A percentile compares a stretch with the other conserved stretches of the same genome.
Conservation (phyloP, 768 basidiomycete species). For the Kwoniella botswanensis region DNA sequence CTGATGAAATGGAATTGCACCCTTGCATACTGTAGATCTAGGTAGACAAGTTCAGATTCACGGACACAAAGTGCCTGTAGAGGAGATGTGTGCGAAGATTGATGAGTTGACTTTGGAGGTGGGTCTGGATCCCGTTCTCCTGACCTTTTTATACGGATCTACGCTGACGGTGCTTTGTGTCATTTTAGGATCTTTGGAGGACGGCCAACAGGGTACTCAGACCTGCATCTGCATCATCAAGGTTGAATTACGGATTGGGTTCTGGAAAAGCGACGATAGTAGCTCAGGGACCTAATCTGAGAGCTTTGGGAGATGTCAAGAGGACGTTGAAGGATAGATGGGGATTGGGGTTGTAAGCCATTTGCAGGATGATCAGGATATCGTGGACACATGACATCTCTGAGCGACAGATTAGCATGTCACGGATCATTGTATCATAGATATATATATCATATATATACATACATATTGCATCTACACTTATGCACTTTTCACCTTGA, state of each 20-base stretch:
- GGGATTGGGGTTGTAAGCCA: constrained; percentile 43
- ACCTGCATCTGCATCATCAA: constrained; percentile 31
- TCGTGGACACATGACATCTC: too few species aligned
- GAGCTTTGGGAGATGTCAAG: constrained; percentile 64
- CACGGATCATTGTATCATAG: background rate
- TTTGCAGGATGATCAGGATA: too few species aligned
- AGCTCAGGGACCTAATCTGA: constrained; percentile 75
- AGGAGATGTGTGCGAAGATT: constrained; percentile 87
- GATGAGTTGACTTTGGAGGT: constrained; percentile 69
- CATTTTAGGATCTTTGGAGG: constrained; percentile 67
- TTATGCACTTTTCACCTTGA: constrained; percentile 8
- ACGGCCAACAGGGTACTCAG: constrained; percentile 76
- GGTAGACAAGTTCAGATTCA: constrained; percentile 92
- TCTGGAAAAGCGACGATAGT: constrained; percentile 74
- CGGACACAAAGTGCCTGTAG: constrained; percentile 78
- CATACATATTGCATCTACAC: constrained; percentile 5
- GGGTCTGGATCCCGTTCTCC: constrained; percentile 5
- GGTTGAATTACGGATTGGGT: constrained; percentile 57
- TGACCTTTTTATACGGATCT: background rate
- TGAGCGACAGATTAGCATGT: background rate
- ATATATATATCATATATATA: background rate
- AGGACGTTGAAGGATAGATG: constrained; percentile 46
- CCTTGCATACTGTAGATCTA: constrained; percentile 70
- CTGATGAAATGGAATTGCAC: constrained; percentile 2
- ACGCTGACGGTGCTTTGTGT: background rate